phyloP scores from a whole-genome alignment of 352 stramenopile genomes.

The Aphanomyces astaci region DNA sequence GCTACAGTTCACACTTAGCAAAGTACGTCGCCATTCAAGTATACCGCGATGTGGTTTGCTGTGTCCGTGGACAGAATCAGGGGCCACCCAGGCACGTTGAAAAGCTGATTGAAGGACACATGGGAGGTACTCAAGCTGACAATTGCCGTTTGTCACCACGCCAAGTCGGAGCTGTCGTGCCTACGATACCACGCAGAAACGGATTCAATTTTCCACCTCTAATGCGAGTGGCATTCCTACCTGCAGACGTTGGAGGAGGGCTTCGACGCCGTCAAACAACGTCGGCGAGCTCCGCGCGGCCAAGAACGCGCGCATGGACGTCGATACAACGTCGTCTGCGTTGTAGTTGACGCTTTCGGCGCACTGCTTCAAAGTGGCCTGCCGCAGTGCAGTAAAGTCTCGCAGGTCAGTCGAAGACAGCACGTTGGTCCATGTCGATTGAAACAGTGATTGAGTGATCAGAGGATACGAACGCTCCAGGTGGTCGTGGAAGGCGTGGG shows the following conservation, averaged over 20 bases:
- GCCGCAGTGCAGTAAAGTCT: constrained; percentile 63
- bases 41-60: constrained; percentile 23
- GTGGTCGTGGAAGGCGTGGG: constrained; percentile 41
- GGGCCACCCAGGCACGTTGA: constrained; percentile 50
- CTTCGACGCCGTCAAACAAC: constrained; percentile 41
- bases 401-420: constrained; percentile 28
- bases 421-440: background rate
- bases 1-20: background rate
- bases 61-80: constrained; percentile 45
- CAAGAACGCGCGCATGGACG: constrained; percentile 52
- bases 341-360: constrained; percentile 22
- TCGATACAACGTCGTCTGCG: constrained; percentile 33
- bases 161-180: constrained; percentile 29
- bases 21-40: background rate
- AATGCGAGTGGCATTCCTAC: too few species aligned
- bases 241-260: background rate
- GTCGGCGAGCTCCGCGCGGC: constrained; percentile 46
- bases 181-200: background rate
- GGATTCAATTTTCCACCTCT: too few species aligned
- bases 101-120: constrained; percentile 32
- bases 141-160: constrained; percentile 76
- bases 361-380: constrained; percentile 47
- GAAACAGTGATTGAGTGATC: background rate
- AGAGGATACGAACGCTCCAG: constrained; percentile 19
- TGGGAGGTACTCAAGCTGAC: constrained; percentile 37